phyloP scores from a whole-genome alignment of 352 stramenopile species.

The Globisporangium nagaii region DNA sequence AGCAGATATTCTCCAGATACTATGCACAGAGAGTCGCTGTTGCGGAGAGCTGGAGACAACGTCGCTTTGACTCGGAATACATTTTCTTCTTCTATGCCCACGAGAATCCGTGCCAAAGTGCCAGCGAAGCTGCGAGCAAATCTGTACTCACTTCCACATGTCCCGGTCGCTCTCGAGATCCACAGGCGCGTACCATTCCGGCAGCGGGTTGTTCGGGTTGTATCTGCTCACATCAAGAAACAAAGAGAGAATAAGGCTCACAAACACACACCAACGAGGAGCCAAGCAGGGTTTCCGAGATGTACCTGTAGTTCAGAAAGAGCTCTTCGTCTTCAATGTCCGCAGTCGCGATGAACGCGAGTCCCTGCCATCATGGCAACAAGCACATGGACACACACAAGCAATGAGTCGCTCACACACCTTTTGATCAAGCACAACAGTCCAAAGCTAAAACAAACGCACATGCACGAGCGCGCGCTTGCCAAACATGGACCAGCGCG shows the following conservation, averaged over 20 bases:
- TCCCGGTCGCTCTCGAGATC: slow-evolving; percentile 71
- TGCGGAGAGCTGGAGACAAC: no score
- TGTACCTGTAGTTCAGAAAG: slow-evolving; percentile 80
- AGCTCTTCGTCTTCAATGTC: slow-evolving; percentile 85
- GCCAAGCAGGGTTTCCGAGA: no score
- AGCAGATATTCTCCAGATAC: no score
- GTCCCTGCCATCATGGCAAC: slow-evolving; percentile 41
- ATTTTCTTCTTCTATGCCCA: no score
- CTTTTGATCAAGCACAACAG: slow-evolving; percentile 6
- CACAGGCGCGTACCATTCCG: slow-evolving; percentile 81
- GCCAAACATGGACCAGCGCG: slow-evolving; percentile 77
- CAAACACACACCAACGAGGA: not conserved
- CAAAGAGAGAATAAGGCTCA: not conserved
- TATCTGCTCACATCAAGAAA: slow-evolving; percentile 34
- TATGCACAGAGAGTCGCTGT: no score
- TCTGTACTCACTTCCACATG: slow-evolving; percentile 87
- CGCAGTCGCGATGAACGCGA: slow-evolving; percentile 68
- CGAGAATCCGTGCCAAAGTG: no score
- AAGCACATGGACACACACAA: not conserved
- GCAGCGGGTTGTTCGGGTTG: slow-evolving; percentile 65
- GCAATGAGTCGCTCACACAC: not conserved
- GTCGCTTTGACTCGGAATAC: no score
- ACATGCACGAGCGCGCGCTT: slow-evolving; percentile 84
- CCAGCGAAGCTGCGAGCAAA: no score
- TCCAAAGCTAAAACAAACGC: slow-evolving; percentile 4